Base-by-base conservation (phyloP, 2,329 filamentous ascomycete genomes). In the Colletotrichum sublineola region DNA sequence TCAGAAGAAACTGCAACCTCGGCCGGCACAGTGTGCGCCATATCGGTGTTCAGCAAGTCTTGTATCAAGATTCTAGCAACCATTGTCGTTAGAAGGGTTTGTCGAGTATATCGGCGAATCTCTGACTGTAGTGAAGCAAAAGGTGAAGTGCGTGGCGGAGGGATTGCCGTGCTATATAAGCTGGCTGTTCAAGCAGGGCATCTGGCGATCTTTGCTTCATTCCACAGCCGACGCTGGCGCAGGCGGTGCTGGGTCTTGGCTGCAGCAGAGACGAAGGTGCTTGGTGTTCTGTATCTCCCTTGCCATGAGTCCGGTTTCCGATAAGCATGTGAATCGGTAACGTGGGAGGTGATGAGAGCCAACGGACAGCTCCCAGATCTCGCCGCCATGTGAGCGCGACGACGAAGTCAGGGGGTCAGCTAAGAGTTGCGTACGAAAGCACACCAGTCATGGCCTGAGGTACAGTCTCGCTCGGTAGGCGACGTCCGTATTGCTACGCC, bases 121-220 rank as follows among this genome's bases (percentile, higher is more conserved):
- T 56, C 55, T 36, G 3, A 36, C 7, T 24, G 18, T 61, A 40
- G 9, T n/a, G n/a, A 40, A 62, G 57, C 48, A 62, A 15, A 67
- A 5, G 38, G n/a, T 62, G 33, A 67, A 62, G 65, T 56, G 31
- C 7, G 48, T 61, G 9, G 62, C 12, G 36, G 33, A 67, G 48
- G 36, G 44, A 55, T 42, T 38, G 38, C 20, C 20, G n/a, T 53
- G 12, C 57, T 67, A 67, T 62, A 29, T 62, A 40, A 24, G 5
- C 56, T 38, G 29, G n/a, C 24, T 18, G 15, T 55, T 67, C 15
- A 36, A 56, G 53, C 31, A 62, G 44, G 36, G 8, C 15, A 48
- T 36, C 15, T 44, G 18, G 29, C 11, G 15, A 38, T 55, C 55
- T 55, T 62, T 38, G 9, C 5, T n/a, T 31, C 9, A 68, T 62